Conservation (phyloP, 2,329 filamentous ascomycete genomes). For the Pyrenochaeta sp. region DNA sequence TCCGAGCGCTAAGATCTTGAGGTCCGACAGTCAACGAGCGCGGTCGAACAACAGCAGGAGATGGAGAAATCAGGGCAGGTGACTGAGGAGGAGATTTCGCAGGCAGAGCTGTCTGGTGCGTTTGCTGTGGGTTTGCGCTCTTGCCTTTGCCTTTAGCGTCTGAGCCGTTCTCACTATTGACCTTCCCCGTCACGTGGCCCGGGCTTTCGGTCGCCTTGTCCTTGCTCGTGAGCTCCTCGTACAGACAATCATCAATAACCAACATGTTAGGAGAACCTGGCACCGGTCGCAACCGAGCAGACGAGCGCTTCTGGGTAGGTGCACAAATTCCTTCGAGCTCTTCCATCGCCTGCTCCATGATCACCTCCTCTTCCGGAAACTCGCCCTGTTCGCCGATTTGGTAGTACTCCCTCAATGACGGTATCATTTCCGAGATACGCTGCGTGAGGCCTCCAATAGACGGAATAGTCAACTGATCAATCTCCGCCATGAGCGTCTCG, state of each 20-base stretch:
- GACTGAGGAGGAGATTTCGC: too few species aligned
- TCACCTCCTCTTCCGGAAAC: conserved; percentile 45
- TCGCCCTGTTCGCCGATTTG: conserved; percentile 43
- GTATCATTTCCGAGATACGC: conserved; percentile 55
- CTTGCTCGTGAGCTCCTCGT: conserved; percentile 38
- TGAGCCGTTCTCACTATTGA: conserved; percentile 18
- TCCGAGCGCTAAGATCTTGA: conserved; percentile 20
- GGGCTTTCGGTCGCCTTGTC: conserved; percentile 18
- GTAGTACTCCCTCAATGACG: conserved; percentile 51
- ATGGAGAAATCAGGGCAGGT: too few species aligned
- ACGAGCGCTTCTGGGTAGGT: conserved; percentile 43
- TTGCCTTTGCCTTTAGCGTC: conserved; percentile 14
- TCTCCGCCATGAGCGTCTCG: conserved; percentile 49
- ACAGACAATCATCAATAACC: conserved; percentile 44
- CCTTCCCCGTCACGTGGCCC: conserved; percentile 10
- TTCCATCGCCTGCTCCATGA: conserved; percentile 47
- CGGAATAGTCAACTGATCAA: conserved; percentile 56
- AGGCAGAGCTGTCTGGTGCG: conserved; percentile 25
- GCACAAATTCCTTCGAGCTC: conserved; percentile 37
- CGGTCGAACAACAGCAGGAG: conserved; percentile 30
- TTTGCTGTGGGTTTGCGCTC: conserved; percentile 10
- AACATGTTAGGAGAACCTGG: conserved; percentile 41
- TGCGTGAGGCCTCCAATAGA: conserved; percentile 55
- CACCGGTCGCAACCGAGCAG: conserved; percentile 42
- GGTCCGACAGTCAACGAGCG: conserved; percentile 30